These are phyloP conservation scores for Rhizopogon vulgaris DNA, from an alignment of 768 basidiomycete species.

Conservation along the genomic window DNA sequence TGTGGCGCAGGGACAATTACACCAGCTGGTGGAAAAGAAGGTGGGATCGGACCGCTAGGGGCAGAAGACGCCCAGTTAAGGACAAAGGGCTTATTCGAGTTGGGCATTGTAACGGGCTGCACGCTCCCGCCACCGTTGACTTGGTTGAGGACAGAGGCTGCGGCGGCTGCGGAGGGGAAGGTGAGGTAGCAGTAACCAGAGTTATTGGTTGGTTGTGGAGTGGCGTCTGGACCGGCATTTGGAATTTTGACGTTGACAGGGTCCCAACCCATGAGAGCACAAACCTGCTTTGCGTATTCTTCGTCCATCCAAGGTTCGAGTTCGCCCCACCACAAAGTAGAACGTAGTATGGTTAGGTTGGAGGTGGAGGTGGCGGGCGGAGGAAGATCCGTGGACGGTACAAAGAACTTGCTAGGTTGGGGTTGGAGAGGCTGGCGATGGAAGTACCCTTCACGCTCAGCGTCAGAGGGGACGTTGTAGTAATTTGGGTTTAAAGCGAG, in stretches of 20 bases:
- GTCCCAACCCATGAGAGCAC: slow-evolving; percentile 84
- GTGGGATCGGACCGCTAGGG: slow-evolving; percentile 28
- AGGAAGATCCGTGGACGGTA: slow-evolving; percentile 11
- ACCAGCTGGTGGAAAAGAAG: slow-evolving; percentile 24
- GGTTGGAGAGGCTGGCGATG: slow-evolving; percentile 14
- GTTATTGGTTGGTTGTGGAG: slow-evolving; percentile 65
- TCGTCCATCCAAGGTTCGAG: slow-evolving; percentile 97
- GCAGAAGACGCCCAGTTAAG: slow-evolving; percentile 67
- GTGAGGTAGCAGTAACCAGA: slow-evolving; percentile 86
- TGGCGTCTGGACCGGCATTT: slow-evolving; percentile 48
- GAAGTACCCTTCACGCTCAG: slow-evolving; percentile 13
- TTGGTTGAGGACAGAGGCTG: slow-evolving; percentile 65
- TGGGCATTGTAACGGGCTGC: slow-evolving; percentile 68
- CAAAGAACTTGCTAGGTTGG: slow-evolving; percentile 12
- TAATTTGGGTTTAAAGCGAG: slow-evolving; percentile 11
- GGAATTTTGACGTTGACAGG: slow-evolving; percentile 70
- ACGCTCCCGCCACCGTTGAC: slow-evolving; percentile 43
- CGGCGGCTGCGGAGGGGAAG: slow-evolving; percentile 66
- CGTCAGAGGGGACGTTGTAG: slow-evolving; percentile 14
- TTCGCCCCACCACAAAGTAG: slow-evolving; percentile 81
- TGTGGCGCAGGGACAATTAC: slow-evolving; percentile 25
- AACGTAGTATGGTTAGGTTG: slow-evolving; percentile 32
- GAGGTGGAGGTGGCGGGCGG: slow-evolving; percentile 23
- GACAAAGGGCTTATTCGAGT: slow-evolving; percentile 75
- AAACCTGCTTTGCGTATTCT: slow-evolving; percentile 88